These are phyloP conservation scores for Macrotyloma uniflorum DNA, from an alignment of 306 rosid genomes.

Conservation along the genomic window DNA sequence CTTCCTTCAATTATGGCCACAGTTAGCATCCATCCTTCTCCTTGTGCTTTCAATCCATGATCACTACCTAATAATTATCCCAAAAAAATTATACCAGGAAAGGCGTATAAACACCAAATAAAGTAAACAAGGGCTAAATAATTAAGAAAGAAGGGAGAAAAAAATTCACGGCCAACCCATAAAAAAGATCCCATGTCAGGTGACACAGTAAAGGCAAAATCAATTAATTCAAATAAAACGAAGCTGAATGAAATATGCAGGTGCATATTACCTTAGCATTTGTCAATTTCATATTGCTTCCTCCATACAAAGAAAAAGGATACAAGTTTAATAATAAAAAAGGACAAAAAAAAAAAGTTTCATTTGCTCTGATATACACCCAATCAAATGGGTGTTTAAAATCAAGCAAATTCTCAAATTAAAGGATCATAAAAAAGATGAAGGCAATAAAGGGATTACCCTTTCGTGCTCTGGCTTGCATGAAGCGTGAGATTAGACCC, in stretches of 20 bases:
- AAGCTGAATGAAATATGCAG: conserved; percentile 10
- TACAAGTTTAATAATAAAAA: background rate
- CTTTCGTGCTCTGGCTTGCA: conserved; percentile 75
- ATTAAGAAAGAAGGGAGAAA: conserved; percentile 5
- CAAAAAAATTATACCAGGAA: conserved; percentile 30
- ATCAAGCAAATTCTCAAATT: conserved; percentile 28
- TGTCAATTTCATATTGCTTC: conserved; percentile 15
- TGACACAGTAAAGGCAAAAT: conserved; percentile 12
- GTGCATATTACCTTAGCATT: conserved; percentile 3
- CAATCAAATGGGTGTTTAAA: conserved; percentile 6
- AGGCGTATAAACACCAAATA: conserved; percentile 21
- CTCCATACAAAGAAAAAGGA: conserved; percentile 26
- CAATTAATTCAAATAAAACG: conserved; percentile 11
- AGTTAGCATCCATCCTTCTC: conserved; percentile 97
- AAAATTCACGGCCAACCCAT: background rate
- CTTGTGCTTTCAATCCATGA: conserved; percentile 91
- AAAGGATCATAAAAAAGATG: conserved; percentile 10
- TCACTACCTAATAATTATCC: conserved; percentile 68
- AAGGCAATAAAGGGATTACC: conserved; percentile 51
- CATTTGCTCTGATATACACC: conserved; percentile 4
- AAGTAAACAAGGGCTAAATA: background rate
- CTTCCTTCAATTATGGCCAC: conserved; percentile 94
- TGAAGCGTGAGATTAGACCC: conserved; percentile 74
- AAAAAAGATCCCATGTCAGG: background rate
- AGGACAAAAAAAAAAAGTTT: background rate